Percentiles rank a stretch among this genome's conserved stretches.
Evolutionary conservation across 495 filamentous ascomycete genomes (phyloP).

Genomic region (Penicillium longicatenatum): DNA sequence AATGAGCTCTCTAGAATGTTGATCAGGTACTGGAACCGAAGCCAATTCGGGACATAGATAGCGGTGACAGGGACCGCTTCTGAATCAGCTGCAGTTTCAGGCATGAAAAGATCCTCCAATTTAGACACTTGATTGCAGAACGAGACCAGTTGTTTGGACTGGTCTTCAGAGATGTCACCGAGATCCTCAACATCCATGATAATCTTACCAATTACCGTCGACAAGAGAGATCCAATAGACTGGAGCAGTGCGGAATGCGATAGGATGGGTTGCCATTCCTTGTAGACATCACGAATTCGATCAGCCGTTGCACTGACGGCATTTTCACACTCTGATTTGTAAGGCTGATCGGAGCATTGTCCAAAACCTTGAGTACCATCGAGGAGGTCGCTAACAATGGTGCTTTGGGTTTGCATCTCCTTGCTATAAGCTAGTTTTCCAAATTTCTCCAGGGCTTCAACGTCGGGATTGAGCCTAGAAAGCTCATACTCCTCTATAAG

Average conservation of each 20-base stretch:
- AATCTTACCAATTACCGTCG: constrained; percentile 78
- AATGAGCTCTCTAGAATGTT: constrained; percentile 90
- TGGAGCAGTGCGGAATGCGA: constrained; percentile 82
- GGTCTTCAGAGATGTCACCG: constrained; percentile 79
- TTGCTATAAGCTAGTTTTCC: constrained; percentile 82
- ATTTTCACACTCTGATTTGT: constrained; percentile 65
- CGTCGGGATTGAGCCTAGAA: constrained; percentile 66
- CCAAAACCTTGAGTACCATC: constrained; percentile 71
- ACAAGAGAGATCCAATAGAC: constrained; percentile 77
- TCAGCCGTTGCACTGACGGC: constrained; percentile 69
- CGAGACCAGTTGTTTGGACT: constrained; percentile 74
- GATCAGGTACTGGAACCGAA: constrained; percentile 84
- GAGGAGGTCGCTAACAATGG: constrained; percentile 79
- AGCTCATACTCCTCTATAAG: constrained; percentile 51
- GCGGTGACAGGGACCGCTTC: constrained; percentile 64
- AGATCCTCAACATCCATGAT: constrained; percentile 86
- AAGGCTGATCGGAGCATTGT: constrained; percentile 62
- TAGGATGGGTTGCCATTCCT: constrained; percentile 78
- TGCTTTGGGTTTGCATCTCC: constrained; percentile 85
- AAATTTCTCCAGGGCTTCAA: constrained; percentile 72
- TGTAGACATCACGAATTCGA: constrained; percentile 67
- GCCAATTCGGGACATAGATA: constrained; percentile 81
- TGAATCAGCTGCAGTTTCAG: constrained; percentile 42
- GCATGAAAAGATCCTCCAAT: constrained; percentile 75
- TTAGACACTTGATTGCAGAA: constrained; percentile 71